phyloP scores from a whole-genome alignment of 352 stramenopile species.

The Lagenidium sp. region DNA sequence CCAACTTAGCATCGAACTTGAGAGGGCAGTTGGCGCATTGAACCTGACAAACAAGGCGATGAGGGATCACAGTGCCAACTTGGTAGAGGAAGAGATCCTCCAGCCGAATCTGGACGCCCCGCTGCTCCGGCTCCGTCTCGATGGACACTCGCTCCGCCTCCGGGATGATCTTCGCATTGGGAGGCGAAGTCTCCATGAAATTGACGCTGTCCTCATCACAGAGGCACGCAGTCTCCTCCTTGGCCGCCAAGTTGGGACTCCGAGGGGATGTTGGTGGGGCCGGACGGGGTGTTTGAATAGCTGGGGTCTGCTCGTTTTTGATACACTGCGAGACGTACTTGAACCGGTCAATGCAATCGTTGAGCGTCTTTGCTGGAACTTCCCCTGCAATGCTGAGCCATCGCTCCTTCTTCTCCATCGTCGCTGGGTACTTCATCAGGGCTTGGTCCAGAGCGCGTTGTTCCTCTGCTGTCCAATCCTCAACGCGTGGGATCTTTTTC shows the following conservation, averaged over 20 bases:
- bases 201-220: slow-evolving; percentile 2
- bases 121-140: slow-evolving; percentile 38
- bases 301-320: slow-evolving; percentile 11
- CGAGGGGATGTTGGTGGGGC: neutral
- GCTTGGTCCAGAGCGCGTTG: slow-evolving; percentile 56
- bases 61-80: slow-evolving; percentile 63
- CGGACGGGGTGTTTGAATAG: slow-evolving; percentile 5
- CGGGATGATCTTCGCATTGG: slow-evolving; percentile 50
- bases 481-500: neutral
- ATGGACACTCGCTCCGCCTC: slow-evolving; percentile 30
- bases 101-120: slow-evolving; percentile 44
- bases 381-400: slow-evolving; percentile 60
- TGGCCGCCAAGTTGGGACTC: neutral
- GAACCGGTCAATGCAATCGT: slow-evolving; percentile 80
- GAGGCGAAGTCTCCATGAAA: too few relatives aligned
- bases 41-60: slow-evolving; percentile 52
- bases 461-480: slow-evolving; percentile 52
- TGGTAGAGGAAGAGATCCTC: slow-evolving; percentile 70
- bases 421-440: slow-evolving; percentile 59
- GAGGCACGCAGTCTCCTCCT: too few relatives aligned
- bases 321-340: slow-evolving; percentile 52
- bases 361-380: slow-evolving; percentile 56
- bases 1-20: slow-evolving; percentile 51
- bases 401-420: slow-evolving; percentile 59
- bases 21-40: slow-evolving; percentile 69